Conservation (phyloP, 306 rosid genomes). For the Rosa chinensis region DNA sequence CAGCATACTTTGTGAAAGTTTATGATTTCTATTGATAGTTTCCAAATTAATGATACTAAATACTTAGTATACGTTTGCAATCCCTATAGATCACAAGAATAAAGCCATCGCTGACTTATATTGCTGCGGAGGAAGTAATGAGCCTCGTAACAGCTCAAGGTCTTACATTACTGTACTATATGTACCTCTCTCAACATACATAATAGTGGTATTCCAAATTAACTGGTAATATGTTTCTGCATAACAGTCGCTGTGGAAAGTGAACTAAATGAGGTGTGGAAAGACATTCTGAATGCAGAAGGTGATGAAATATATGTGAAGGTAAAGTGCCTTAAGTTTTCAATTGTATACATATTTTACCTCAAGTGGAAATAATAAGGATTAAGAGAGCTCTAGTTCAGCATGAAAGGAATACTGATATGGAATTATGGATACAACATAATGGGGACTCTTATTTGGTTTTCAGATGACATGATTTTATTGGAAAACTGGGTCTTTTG, state of each 20-base stretch:
- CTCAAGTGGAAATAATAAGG: not conserved
- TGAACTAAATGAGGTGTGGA: slow-evolving; percentile 93
- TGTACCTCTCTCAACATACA: slow-evolving; percentile 6
- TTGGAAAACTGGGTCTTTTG: not conserved
- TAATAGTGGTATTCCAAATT: slow-evolving; percentile 1
- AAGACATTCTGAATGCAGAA: slow-evolving; percentile 82
- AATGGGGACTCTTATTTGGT: not conserved
- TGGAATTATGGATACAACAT: not conserved
- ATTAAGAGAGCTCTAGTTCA: not conserved
- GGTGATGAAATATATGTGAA: slow-evolving; percentile 97
- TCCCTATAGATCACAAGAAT: slow-evolving; percentile 66
- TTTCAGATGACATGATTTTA: not conserved
- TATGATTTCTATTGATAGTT: not conserved
- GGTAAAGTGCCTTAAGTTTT: slow-evolving; percentile 42
- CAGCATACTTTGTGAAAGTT: slow-evolving; percentile 7
- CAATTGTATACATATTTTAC: not conserved
- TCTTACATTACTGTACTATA: slow-evolving; percentile 27
- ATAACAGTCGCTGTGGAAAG: slow-evolving; percentile 75
- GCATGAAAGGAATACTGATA: not conserved
- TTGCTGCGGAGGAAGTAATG: slow-evolving; percentile 94
- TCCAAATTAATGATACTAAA: not conserved
- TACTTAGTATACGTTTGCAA: not conserved
- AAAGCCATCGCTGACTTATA: slow-evolving; percentile 76
- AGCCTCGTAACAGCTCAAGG: slow-evolving; percentile 99
- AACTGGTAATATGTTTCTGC: slow-evolving; percentile 28